phyloP scores from a whole-genome alignment of 129 eudicot genomes.

The Solidago caesia region DNA sequence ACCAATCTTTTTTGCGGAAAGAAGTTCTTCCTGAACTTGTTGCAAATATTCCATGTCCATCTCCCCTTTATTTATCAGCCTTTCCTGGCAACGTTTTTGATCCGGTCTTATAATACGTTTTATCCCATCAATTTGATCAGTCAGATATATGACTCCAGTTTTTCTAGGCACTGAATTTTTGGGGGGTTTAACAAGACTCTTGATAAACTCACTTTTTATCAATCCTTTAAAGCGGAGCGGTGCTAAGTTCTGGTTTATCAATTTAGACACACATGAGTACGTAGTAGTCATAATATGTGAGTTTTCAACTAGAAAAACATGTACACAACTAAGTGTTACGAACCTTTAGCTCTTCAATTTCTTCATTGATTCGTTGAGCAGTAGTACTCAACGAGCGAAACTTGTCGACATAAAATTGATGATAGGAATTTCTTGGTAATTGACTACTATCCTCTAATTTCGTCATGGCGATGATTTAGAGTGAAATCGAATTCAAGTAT shows the following conservation, averaged over 20 bases:
- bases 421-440: background rate
- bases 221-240: background rate
- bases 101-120: background rate
- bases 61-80: conserved; percentile 19
- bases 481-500: too few relatives aligned
- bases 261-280: background rate
- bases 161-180: background rate
- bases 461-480: too few relatives aligned
- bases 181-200: conserved; percentile 7
- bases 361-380: conserved; percentile 3
- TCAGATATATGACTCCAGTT: background rate
- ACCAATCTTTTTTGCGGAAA: background rate
- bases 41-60: conserved; percentile 21
- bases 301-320: background rate
- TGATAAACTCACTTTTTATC: background rate
- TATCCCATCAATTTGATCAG: background rate
- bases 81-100: conserved; percentile 20
- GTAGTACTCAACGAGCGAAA: background rate
- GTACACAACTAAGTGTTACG: background rate
- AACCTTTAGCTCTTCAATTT: conserved; percentile 21
- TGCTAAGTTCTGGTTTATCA: background rate
- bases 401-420: conserved; percentile 2
- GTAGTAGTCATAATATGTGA: background rate
- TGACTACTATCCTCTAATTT: too few relatives aligned
- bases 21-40: conserved; percentile 22